phyloP scores from a whole-genome alignment of 352 stramenopile genomes.

The Pythium guiyangense region DNA sequence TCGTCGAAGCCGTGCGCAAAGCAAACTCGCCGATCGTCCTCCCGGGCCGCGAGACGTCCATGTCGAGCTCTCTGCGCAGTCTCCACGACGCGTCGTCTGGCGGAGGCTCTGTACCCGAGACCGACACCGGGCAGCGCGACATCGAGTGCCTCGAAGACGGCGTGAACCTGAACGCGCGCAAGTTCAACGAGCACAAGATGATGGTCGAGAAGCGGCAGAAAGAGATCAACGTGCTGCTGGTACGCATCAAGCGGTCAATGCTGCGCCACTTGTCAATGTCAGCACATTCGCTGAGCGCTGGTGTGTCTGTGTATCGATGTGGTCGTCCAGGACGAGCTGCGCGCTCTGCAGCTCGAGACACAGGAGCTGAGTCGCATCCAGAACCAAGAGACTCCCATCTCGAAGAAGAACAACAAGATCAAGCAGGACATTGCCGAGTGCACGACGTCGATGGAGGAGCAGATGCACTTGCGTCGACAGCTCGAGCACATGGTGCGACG shows the following conservation, averaged over 20 bases:
- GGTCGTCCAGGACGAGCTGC: constrained; percentile 52
- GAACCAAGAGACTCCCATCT: constrained; percentile 74
- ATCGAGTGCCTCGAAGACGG: constrained; percentile 67
- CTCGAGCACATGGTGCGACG: constrained; percentile 82
- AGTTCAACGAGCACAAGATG: constrained; percentile 81
- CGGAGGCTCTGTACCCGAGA: constrained; percentile 21
- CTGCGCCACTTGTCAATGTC: not conserved
- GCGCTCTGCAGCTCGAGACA: constrained; percentile 66
- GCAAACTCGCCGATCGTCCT: constrained; percentile 64
- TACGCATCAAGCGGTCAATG: constrained; percentile 10
- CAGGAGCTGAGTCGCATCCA: constrained; percentile 62
- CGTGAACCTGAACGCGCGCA: constrained; percentile 61
- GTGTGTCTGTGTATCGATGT: not conserved
- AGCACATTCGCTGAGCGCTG: not conserved
- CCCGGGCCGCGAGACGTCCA: constrained; percentile 29
- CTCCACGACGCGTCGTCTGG: constrained; percentile 17
- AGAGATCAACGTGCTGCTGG: constrained; percentile 57
- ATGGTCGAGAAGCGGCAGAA: constrained; percentile 53
- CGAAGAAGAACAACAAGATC: constrained; percentile 61
- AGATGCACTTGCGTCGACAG: constrained; percentile 68
- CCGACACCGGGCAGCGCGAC: constrained; percentile 43
- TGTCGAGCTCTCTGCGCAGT: constrained; percentile 22
- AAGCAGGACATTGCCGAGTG: constrained; percentile 67
- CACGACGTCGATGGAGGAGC: constrained; percentile 71
- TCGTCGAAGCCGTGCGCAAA: constrained; percentile 74